Conservation (phyloP, 192 early-diverging fungal genomes). For the Podila epigama region DNA sequence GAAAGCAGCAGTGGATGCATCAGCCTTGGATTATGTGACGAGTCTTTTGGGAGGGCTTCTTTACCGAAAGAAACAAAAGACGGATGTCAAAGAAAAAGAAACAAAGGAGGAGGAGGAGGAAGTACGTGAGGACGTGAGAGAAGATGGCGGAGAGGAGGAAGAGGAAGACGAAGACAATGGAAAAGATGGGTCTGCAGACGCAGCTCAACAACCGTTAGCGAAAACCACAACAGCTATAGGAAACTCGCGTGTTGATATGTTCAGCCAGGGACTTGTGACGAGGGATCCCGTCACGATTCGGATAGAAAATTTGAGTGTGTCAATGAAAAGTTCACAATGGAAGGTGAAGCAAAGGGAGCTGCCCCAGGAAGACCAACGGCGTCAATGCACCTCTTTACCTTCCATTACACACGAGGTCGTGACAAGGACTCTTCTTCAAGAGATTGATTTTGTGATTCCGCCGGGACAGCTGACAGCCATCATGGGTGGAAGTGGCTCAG, state of each 20-base stretch:
- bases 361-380: too few species aligned
- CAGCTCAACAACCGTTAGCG: too few species aligned
- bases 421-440: conserved; percentile 1
- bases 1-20: neutral
- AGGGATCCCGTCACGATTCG: neutral
- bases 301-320: neutral
- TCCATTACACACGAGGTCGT: neutral
- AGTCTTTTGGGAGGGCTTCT: neutral
- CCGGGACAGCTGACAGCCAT: conserved; percentile 16
- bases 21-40: neutral
- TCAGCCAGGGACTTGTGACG: neutral
- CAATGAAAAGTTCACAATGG: neutral
- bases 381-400: too few species aligned
- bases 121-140: neutral
- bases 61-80: neutral
- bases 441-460: conserved; percentile 1
- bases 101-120: neutral
- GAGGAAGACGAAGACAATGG: neutral
- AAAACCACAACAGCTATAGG: too few species aligned
- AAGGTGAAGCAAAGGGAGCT: neutral
- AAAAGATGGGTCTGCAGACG: neutral
- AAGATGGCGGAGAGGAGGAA: neutral
- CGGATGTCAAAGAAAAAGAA: neutral
- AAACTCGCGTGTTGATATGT: neutral
- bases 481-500: conserved; percentile 20